Evolutionary conservation across 2,329 filamentous ascomycete genomes (phyloP).

Genomic region (Venturia effusa): DNA sequence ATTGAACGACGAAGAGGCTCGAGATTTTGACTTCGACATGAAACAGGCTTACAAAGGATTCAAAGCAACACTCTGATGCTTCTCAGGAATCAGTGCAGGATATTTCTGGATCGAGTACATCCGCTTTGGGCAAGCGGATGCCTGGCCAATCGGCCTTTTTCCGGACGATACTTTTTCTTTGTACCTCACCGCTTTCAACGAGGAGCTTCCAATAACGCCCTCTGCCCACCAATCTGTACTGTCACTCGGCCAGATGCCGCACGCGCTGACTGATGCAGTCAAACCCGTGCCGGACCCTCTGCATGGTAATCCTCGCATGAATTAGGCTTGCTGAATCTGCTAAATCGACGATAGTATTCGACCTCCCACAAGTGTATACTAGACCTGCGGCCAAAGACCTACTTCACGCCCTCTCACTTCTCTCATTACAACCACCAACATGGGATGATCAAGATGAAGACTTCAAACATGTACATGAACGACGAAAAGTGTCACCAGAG

Average conservation of each 20-base stretch:
- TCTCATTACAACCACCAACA: slow-evolving; percentile 56
- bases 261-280: slow-evolving; percentile 1
- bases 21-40: slow-evolving; percentile 87
- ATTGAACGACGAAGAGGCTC: slow-evolving; percentile 71
- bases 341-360: slow-evolving; percentile 41
- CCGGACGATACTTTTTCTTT: not conserved
- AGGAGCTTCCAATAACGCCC: not conserved
- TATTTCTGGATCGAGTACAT: not conserved
- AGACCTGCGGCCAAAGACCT: slow-evolving; percentile 58
- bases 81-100: too few species aligned
- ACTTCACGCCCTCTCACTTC: slow-evolving; percentile 51
- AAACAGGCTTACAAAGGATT: slow-evolving; percentile 92
- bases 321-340: not conserved
- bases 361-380: slow-evolving; percentile 75
- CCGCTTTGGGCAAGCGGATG: not conserved
- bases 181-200: not conserved
- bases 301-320: slow-evolving; percentile 3
- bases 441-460: slow-evolving; percentile 43
- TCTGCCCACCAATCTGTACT: not conserved
- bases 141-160: not conserved
- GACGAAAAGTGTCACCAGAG: slow-evolving; percentile 32
- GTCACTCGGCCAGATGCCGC: slow-evolving; percentile 2
- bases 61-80: slow-evolving; percentile 36
- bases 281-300: not conserved
- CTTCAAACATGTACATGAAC: not conserved